phyloP scores from a whole-genome alignment of 441 rosid genomes.

The Eruca vesicaria region DNA sequence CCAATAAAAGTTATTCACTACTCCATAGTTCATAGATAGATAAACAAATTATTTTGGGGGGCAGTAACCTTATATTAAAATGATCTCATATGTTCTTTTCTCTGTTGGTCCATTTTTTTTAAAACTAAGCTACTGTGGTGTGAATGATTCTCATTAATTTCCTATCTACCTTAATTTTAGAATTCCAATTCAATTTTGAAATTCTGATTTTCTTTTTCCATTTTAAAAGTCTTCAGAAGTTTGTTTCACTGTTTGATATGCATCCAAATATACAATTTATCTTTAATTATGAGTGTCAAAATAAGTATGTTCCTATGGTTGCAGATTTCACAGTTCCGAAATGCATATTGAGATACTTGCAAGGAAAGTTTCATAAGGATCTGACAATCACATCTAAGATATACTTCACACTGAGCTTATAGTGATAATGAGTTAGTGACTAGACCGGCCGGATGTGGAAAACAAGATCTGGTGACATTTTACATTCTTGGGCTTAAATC shows the following conservation, averaged over 20 bases:
- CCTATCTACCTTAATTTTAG: no score
- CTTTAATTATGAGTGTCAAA: no score
- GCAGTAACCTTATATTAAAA: not conserved
- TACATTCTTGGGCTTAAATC: not conserved
- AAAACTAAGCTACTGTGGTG: no score
- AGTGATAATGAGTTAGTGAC: not conserved
- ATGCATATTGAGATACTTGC: not conserved
- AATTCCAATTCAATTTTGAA: not conserved
- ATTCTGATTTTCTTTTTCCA: not conserved
- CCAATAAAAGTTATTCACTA: not conserved
- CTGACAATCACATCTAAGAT: not conserved
- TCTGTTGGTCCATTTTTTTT: no score
- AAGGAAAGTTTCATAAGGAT: not conserved
- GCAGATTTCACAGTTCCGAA: not conserved
- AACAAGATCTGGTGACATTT: not conserved
- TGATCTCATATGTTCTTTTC: not conserved
- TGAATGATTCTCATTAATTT: no score
- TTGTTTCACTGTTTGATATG: no score
- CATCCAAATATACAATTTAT: no score
- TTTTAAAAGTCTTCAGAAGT: no score
- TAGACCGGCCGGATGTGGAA: not conserved
- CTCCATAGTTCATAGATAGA: not conserved
- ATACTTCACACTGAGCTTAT: not conserved
- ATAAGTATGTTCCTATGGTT: no score
- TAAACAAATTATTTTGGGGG: not conserved